Conservation (phyloP, 2,329 filamentous ascomycete genomes). For the Biscogniauxia mediterranea region DNA sequence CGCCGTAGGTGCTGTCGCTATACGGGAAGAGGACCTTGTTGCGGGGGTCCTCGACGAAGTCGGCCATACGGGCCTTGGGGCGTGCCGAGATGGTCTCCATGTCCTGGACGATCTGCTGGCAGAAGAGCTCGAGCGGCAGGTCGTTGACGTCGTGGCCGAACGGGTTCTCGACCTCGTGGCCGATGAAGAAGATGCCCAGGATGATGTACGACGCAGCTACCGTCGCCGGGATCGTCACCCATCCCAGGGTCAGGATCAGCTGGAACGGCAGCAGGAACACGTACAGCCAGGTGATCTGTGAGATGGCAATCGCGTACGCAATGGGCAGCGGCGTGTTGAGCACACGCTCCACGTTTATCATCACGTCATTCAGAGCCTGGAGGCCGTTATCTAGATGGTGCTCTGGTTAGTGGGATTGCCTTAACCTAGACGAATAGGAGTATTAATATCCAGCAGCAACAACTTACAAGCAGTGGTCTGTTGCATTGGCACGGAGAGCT, state of each 20-base stretch:
- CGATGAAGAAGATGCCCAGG: slow-evolving; percentile 70
- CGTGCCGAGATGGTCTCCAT: slow-evolving; percentile 69
- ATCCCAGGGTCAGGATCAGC: slow-evolving; percentile 60
- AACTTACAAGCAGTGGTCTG: slow-evolving; percentile 52
- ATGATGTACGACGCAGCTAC: slow-evolving; percentile 77
- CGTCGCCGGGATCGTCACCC: slow-evolving; percentile 76
- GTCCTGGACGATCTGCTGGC: slow-evolving; percentile 70
- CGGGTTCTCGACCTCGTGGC: slow-evolving; percentile 80
- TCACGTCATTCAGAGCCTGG: slow-evolving; percentile 65
- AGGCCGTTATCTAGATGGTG: slow-evolving; percentile 54
- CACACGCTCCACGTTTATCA: slow-evolving; percentile 72
- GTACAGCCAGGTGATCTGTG: slow-evolving; percentile 85
- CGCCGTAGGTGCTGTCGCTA: slow-evolving; percentile 27
- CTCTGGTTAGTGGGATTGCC: slow-evolving; percentile 20
- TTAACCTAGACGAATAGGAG: slow-evolving; percentile 17
- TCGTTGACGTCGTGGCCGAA: slow-evolving; percentile 85
- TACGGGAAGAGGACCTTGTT: slow-evolving; percentile 54
- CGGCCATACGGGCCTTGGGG: slow-evolving; percentile 47
- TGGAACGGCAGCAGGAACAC: slow-evolving; percentile 81
- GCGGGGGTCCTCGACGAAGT: slow-evolving; percentile 46
- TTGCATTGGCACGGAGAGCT: slow-evolving; percentile 55
- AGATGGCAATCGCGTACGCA: slow-evolving; percentile 80
- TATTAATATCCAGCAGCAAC: background rate
- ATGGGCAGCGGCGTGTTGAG: slow-evolving; percentile 79
- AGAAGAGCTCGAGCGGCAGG: slow-evolving; percentile 73